Conservation (phyloP, 768 basidiomycete genomes). For the Saitozyma sp. region DNA sequence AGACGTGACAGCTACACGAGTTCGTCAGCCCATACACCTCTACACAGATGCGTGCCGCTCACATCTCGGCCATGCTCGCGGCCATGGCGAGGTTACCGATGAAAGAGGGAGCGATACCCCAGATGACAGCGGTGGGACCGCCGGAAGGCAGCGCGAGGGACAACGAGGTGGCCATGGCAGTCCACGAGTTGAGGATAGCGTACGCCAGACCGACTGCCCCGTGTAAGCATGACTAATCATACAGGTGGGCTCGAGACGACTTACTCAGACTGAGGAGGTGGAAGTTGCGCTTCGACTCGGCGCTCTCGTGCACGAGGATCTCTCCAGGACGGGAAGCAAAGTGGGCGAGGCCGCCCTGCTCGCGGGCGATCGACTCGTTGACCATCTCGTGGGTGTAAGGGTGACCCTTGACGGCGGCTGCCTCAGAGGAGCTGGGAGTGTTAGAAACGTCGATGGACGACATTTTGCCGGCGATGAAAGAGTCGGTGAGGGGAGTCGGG, state of each 20-base stretch:
- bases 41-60: constrained; percentile 8
- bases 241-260: constrained; percentile 1
- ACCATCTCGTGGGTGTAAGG: constrained; percentile 18
- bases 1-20: constrained; percentile 10
- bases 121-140: constrained; percentile 40
- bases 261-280: constrained; percentile 24
- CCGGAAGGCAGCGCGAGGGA: constrained; percentile 40
- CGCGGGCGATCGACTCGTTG: constrained; percentile 18
- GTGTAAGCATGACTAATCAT: too few species aligned
- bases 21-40: not conserved
- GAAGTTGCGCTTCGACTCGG: constrained; percentile 9
- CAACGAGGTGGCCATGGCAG: constrained; percentile 39
- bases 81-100: constrained; percentile 41
- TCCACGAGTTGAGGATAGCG: constrained; percentile 43
- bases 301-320: not conserved
- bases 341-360: constrained; percentile 17
- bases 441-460: too few species aligned
- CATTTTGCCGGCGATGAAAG: not conserved
- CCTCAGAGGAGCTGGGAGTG: too few species aligned
- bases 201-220: constrained; percentile 37
- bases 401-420: too few species aligned
- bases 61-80: constrained; percentile 40
- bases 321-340: constrained; percentile 9
- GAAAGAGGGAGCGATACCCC: constrained; percentile 39
- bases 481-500: constrained; percentile 6